These are phyloP conservation scores for Globisporangium splendens DNA, from an alignment of 352 stramenopile species.

Conservation along the genomic window DNA sequence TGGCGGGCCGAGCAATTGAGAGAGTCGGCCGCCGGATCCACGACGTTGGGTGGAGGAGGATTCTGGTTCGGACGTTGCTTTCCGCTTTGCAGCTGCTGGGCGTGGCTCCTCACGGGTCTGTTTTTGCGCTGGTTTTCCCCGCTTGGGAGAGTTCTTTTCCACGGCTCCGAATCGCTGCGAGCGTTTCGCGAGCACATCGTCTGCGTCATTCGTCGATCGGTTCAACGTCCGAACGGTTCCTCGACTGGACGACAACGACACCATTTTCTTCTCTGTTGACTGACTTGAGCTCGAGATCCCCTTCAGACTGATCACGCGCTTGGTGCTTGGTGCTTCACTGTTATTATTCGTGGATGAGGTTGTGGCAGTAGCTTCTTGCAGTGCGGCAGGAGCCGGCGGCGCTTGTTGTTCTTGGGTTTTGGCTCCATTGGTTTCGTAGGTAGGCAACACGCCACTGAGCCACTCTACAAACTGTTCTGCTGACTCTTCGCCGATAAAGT, in stretches of 20 bases:
- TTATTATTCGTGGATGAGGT: neutral
- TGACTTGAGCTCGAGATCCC: slow-evolving; percentile 14
- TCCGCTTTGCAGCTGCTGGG: slow-evolving; percentile 26
- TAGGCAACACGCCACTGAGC: slow-evolving; percentile 53
- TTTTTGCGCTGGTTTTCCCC: slow-evolving; percentile 4
- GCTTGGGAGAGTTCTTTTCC: slow-evolving; percentile 25
- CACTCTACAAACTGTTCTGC: slow-evolving; percentile 70
- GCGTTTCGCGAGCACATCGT: slow-evolving; percentile 62
- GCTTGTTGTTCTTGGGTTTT: slow-evolving; percentile 11
- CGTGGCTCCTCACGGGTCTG: slow-evolving; percentile 18
- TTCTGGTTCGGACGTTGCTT: slow-evolving; percentile 15
- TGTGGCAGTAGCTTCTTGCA: slow-evolving; percentile 12
- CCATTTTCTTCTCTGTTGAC: slow-evolving; percentile 41
- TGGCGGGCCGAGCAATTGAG: slow-evolving; percentile 56
- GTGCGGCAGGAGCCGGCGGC: slow-evolving; percentile 5
- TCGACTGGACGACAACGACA: slow-evolving; percentile 35
- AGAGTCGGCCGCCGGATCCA: slow-evolving; percentile 26
- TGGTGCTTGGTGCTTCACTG: slow-evolving; percentile 17
- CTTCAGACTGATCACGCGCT: slow-evolving; percentile 70
- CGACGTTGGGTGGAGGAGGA: slow-evolving; percentile 4
- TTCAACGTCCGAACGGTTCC: slow-evolving; percentile 58
- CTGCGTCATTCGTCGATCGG: slow-evolving; percentile 31
- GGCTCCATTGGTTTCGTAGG: slow-evolving; percentile 34
- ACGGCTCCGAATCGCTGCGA: slow-evolving; percentile 73
- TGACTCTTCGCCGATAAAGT: slow-evolving; percentile 82